Evolutionary conservation across 768 basidiomycete genomes (phyloP).

Genomic region (Collybia nuda): DNA sequence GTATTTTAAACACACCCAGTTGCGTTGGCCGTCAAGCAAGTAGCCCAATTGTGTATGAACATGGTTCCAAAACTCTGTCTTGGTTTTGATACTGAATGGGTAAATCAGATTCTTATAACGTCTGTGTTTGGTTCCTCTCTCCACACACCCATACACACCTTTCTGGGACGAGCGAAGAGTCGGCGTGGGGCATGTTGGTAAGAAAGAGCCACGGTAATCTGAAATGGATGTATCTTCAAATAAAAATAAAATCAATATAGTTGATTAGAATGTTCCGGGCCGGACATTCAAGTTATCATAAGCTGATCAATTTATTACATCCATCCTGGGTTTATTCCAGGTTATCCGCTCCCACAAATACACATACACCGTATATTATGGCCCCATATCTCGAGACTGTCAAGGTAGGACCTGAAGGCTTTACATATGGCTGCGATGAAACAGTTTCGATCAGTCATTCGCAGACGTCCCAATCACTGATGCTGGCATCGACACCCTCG

Average conservation of each 20-base stretch:
- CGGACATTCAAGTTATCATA: no score
- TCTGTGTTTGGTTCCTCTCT: no score
- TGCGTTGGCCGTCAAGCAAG: slow-evolving; percentile 65
- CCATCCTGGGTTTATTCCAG: not conserved
- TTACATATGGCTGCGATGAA: slow-evolving; percentile 1
- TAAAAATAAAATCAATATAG: no score
- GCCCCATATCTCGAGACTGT: slow-evolving; percentile 75
- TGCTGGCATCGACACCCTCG: slow-evolving; percentile 82
- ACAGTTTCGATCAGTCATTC: slow-evolving; percentile 66
- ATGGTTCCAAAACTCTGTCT: slow-evolving; percentile 80
- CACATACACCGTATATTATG: slow-evolving; percentile 36
- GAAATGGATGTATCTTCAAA: no score
- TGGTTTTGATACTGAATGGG: slow-evolving; percentile 55
- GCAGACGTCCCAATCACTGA: slow-evolving; percentile 86
- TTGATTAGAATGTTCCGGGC: slow-evolving; percentile 24
- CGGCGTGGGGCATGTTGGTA: slow-evolving; percentile 77
- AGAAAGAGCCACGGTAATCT: no score
- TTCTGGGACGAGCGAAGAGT: slow-evolving; percentile 69
- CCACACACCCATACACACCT: slow-evolving; percentile 28
- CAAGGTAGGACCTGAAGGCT: slow-evolving; percentile 39
- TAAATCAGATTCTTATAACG: not conserved
- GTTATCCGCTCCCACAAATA: slow-evolving; percentile 1
- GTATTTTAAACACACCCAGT: slow-evolving; percentile 63
- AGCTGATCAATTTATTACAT: not conserved
- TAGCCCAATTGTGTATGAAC: slow-evolving; percentile 60